phyloP scores from a whole-genome alignment of 208 protist genomes.

The Jaenimonas drosophilae region DNA sequence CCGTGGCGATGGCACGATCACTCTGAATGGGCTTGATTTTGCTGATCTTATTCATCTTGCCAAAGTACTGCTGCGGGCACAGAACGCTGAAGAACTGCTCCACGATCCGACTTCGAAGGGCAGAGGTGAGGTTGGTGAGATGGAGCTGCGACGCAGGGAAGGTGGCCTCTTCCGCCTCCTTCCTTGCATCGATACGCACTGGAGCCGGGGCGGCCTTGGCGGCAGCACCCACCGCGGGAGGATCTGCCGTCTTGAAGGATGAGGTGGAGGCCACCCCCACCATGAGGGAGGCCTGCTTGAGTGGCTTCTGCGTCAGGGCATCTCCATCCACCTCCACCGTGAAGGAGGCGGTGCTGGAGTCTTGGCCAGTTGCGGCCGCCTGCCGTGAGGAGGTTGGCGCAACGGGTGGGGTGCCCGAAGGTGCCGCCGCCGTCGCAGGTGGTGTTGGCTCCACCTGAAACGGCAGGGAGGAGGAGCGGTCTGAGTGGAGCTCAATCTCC shows the following conservation, averaged over 20 bases:
- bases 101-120: conserved; percentile 38
- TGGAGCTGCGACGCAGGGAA: too few species aligned
- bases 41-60: conserved; percentile 66
- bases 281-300: neutral
- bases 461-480: conserved; percentile 4
- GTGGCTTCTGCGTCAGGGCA: neutral
- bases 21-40: conserved; percentile 41
- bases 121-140: too few species aligned
- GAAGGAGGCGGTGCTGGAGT: neutral
- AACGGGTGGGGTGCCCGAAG: neutral
- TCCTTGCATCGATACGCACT: neutral
- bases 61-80: conserved; percentile 81
- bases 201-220: neutral
- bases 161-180: too few species aligned
- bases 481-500: neutral
- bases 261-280: neutral
- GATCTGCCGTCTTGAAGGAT: neutral
- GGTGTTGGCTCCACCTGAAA: conserved; percentile 6
- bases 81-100: conserved; percentile 71
- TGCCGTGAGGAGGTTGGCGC: too few species aligned
- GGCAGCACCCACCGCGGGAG: neutral
- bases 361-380: too few species aligned
- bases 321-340: neutral
- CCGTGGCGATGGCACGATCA: conserved; percentile 19
- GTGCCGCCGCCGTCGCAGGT: neutral